Base-by-base conservation (phyloP, 1,284 basidiomycete genomes). In the Cystobasidiaceae sp. region DNA sequence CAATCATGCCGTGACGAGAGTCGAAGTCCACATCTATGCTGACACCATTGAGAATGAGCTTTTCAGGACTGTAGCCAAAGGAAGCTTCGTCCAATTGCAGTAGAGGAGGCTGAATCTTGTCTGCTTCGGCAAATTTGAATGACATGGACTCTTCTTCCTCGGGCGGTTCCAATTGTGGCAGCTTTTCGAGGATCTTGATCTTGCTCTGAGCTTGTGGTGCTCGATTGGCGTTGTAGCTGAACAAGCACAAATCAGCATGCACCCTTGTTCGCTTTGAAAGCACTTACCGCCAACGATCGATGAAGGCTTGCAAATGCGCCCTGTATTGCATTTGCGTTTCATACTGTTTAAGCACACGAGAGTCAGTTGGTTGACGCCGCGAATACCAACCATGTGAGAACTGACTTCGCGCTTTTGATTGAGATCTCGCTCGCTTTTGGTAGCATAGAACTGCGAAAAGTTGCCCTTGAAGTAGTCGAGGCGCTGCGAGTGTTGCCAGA, bases 401-500 rank as follows among this genome's bases (percentile, higher is more conserved):
- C 56, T 33, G n/a, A 59, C 56, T 25, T 66, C 62, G 78, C 92
- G 92, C 70, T 85, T 85, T 76, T 96, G 81, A 74, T 94, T 93
- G 69, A 86, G 86, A 68, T 92, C 87, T 30, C 96, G 87, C 75
- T 99, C 96, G 9, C 88, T 90, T 78, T 97, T 94, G 25, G 96
- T 99, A 3, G 94, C 93, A 77, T 99, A 97, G 83, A 99, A 98
- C 75, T 97, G 92, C 1, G 89, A 87, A 78, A 98, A 99, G 80
- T 98, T 97, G 71, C 93, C 70, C 58, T 73, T 72, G 71, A 69
- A 73, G 67, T 97, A 97, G 77, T 98, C 94, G 25, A 99, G 82
- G 57, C 96, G 84, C 68, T 85, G 88, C 2, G 90, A 93, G 78
- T 98, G 94, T 79, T 97, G 92, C 41, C 41, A 48, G 41, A 55